Base-by-base conservation (phyloP, 176 grass and related monocot genomes). In the Elymus sibiricus region DNA sequence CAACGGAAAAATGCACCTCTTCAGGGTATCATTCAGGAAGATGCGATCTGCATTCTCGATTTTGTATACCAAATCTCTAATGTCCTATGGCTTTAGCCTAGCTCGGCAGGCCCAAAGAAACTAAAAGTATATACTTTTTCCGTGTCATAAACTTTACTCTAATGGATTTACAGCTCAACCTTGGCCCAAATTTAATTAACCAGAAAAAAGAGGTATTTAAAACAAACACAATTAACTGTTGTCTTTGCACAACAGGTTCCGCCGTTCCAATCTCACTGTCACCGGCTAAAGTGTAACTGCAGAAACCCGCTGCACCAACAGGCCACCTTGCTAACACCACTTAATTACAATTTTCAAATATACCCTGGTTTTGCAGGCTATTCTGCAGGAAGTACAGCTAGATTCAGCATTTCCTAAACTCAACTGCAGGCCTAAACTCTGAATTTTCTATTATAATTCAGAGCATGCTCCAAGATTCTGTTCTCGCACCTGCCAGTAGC, bases 351-450 rank as follows among this genome's bases (percentile, higher is more conserved):
- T 25, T 60, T 78, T 60, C 55, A 79, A 61, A 63, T 79, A 38
- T 79, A 27, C 8, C 13, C 56, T 27, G n/a, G 34, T 79, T 79
- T 39, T 63, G 13, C 8, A 4, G 56, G n/a, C 56, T 27, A 15
- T 79, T 27, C 25, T 78, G 42, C 34, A 79, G 7, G 56, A 79
- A 63, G 56, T 40, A 63, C 59, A 42, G 42, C 77, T 79, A 63
- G 56, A 79, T 79, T 63, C 35, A 5, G 2, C n/a, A 27, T 40
- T 62, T 79, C 58, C 77, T 61, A 42, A 79, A 79, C 77, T 63
- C 56, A 62, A 79, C n/a, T 42, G 34, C 56, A 63, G 37, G 2
- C 14, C n/a, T 42, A 42, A 42, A 27, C 13, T 39, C 13, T 17
- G 21, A 3, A 39, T 38, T 38, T 25, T 16, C 32, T 61, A 40